A percentile compares a stretch with the other conserved stretches of the same genome.
phyloP scores from a whole-genome alignment of 106 monocot genomes.

The Cymbidium sinense region DNA sequence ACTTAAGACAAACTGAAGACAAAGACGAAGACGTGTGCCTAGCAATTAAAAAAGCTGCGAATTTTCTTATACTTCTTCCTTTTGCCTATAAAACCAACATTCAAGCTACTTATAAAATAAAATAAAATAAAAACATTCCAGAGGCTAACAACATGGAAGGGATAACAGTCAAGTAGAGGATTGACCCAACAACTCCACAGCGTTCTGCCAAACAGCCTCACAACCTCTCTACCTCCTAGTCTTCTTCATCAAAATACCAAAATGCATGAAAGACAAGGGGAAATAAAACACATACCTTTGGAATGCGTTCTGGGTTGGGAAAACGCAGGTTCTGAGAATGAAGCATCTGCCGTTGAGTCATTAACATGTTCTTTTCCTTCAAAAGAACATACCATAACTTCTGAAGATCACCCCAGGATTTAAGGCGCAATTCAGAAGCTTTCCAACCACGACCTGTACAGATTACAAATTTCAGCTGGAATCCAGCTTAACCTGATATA shows the following conservation, averaged over 20 bases:
- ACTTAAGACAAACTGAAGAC: too few relatives aligned
- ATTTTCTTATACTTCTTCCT: too few relatives aligned
- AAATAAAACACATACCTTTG: constrained; percentile 51
- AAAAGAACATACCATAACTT: constrained; percentile 92
- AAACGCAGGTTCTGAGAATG: constrained; percentile 71
- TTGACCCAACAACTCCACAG: too few relatives aligned
- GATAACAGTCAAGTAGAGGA: too few relatives aligned
- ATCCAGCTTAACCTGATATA: background rate
- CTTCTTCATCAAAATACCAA: background rate
- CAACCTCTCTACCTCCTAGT: background rate
- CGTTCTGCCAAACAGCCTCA: too few relatives aligned
- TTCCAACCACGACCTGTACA: constrained; percentile 85
- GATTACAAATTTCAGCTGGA: background rate
- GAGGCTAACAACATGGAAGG: too few relatives aligned
- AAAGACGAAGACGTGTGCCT: too few relatives aligned
- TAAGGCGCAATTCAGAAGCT: constrained; percentile 83
- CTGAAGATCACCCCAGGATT: constrained; percentile 98
- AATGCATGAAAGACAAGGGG: background rate
- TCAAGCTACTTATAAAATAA: too few relatives aligned
- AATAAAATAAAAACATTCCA: too few relatives aligned
- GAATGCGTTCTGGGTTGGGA: constrained; percentile 81
- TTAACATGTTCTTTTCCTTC: constrained; percentile 96
- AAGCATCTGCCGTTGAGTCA: constrained; percentile 91
- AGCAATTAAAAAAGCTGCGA: too few relatives aligned
- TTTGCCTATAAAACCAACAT: too few relatives aligned